These are phyloP conservation scores for Penicillium daleae DNA, from an alignment of 495 filamentous ascomycete genomes.

Conservation along the genomic window DNA sequence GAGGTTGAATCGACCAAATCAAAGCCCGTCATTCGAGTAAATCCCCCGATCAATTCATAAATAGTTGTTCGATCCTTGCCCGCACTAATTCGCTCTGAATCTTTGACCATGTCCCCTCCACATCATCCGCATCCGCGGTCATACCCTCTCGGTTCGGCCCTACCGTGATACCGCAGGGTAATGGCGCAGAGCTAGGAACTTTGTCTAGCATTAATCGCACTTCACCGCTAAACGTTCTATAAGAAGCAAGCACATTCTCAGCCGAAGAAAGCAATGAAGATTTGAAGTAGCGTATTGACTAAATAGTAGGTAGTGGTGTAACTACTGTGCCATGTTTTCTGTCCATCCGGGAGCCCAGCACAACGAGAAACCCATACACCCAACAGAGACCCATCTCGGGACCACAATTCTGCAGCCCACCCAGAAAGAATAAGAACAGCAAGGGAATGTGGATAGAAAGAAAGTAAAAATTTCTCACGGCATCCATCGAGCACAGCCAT, in stretches of 20 bases:
- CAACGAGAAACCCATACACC: not conserved
- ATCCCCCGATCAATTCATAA: not conserved
- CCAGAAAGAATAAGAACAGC: not conserved
- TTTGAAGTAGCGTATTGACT: not conserved
- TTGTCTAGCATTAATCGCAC: not conserved
- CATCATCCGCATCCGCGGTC: not conserved
- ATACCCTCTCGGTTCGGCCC: not conserved
- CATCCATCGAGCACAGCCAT: not conserved
- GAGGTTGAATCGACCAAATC: not conserved
- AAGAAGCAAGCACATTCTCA: not conserved
- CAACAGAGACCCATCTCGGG: not conserved
- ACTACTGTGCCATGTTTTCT: not conserved
- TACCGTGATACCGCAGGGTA: not conserved
- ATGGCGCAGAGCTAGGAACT: not conserved
- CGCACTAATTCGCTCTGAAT: not conserved
- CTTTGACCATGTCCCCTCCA: not conserved
- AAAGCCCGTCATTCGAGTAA: not conserved
- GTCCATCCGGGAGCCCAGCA: not conserved
- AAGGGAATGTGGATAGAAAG: not conserved
- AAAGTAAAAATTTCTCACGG: not conserved
- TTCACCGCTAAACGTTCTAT: too few relatives aligned
- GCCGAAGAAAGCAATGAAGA: not conserved
- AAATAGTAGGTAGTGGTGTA: not conserved
- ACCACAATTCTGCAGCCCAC: not conserved
- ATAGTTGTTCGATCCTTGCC: not conserved